Percentiles rank a stretch among this genome's conserved stretches.
phyloP scores from a whole-genome alignment of 768 basidiomycete species.

The Cyclocybe aegerita region DNA sequence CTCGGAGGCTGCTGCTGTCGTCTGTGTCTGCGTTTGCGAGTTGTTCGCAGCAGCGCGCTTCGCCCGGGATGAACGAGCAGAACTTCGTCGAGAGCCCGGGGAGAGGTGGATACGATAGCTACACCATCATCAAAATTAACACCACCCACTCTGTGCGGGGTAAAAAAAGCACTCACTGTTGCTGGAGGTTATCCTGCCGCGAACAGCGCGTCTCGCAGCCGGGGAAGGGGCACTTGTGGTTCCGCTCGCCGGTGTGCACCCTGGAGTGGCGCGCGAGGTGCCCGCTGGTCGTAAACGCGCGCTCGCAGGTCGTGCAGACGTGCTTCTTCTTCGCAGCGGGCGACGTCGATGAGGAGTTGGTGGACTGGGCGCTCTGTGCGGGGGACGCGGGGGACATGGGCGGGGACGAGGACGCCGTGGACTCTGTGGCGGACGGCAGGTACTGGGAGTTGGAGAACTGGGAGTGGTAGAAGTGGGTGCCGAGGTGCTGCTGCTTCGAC shows the following conservation, averaged over 20 bases:
- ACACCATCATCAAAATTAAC: too few relatives aligned
- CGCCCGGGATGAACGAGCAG: conserved; percentile 59
- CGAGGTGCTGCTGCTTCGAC: conserved; percentile 22
- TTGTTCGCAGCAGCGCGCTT: conserved; percentile 34
- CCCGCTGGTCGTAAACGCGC: conserved; percentile 85
- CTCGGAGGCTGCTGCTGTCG: background rate
- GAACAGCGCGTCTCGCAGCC: conserved; percentile 91
- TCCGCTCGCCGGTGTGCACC: conserved; percentile 89
- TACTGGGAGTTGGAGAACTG: conserved; percentile 27
- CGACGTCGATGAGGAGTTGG: conserved; percentile 2
- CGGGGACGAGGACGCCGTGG: conserved; percentile 23
- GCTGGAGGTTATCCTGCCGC: conserved; percentile 82
- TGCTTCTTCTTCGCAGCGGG: conserved; percentile 48
- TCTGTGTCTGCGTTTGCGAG: conserved; percentile 18
- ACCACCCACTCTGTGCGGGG: too few relatives aligned
- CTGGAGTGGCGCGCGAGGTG: conserved; percentile 87
- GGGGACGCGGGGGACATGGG: conserved; percentile 25
- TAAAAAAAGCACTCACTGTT: conserved; percentile 61
- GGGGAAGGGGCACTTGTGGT: conserved; percentile 94
- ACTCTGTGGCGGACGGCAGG: conserved; percentile 2
- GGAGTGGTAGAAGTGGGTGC: conserved; percentile 31
- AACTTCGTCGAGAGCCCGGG: conserved; percentile 71
- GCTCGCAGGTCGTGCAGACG: conserved; percentile 69
- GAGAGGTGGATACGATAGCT: conserved; percentile 84
- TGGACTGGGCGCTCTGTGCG: conserved; percentile 4